Base-by-base conservation (phyloP, 352 stramenopile species). In the Pythium scleroteichum region DNA sequence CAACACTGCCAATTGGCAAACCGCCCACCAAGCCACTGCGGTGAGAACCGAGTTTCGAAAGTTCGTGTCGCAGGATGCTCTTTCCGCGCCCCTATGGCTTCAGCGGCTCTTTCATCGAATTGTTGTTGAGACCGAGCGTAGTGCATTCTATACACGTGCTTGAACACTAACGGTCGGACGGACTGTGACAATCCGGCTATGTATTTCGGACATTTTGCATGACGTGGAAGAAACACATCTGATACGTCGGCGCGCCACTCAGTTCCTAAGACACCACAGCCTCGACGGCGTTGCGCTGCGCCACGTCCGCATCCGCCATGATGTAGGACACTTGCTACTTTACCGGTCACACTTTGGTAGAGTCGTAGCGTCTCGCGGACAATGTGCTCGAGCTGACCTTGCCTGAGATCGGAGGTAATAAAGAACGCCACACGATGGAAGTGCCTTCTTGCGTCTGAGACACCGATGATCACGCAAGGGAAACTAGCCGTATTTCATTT, bases 211-310 rank as follows among this genome's bases (percentile, higher is more conserved):
- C 38, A 9, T 76, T 73, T 1, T 48, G 45, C 20, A 69, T 64
- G 6, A 73, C 58, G 32, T 73, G 62, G n/a, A 69, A 73, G n/a
- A 65, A 76, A 14, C 59, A 75, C 62, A 75, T 70, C 0, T 69
- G 40, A 6, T 66, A 71, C 10, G 35, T 50, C 12, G 53, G n/a
- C n/a, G 24, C 5, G 22, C 23, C 12, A 46, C 24, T 19, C 26
- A 53, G 57, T 51, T 58, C 20, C 19, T 20, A 2, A 46, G 5
- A 10, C n/a, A 66, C 41, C 2, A 41, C 58, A 26, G 32, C 23
- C 19, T 47, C 20, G 22, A 54, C 41, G 4, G 19, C 49, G 32
- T 64, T 65, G 41, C 33, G 54, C 48, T 66, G 58, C 5, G 26
- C 58, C 10, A 59, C 47, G 23, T 64, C 58, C 2, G 58, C 49